Evolutionary conservation across 129 eudicot species (phyloP).

Genomic region (Centella asiatica): DNA sequence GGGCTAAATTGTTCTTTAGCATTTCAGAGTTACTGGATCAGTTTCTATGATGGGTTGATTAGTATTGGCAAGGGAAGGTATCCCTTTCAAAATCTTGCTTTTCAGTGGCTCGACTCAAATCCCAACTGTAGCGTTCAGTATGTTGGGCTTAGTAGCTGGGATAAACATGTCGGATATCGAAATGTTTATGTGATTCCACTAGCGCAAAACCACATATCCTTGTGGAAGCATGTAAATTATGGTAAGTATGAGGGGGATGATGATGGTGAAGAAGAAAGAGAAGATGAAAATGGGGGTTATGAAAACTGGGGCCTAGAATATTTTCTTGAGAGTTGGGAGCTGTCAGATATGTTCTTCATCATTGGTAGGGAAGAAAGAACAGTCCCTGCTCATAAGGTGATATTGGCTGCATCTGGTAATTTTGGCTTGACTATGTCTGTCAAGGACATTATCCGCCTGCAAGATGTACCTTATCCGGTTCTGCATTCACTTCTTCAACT

Average conservation of each 20-base stretch:
- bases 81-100: constrained; percentile 90
- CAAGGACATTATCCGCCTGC: constrained; percentile 51
- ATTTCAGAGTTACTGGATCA: constrained; percentile 96
- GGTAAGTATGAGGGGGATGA: constrained; percentile 43
- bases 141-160: constrained; percentile 99
- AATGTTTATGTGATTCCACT: constrained; percentile 79
- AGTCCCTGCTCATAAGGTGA: constrained; percentile 83
- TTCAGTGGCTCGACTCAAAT: constrained; percentile 90
- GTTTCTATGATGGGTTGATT: constrained; percentile 86
- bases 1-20: constrained; percentile 78
- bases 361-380: constrained; percentile 67
- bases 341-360: constrained; percentile 68
- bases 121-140: constrained; percentile 92
- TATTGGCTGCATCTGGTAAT: constrained; percentile 72
- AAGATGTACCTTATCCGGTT: constrained; percentile 51
- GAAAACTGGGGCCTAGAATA: constrained; percentile 58
- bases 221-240: constrained; percentile 86
- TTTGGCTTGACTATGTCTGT: constrained; percentile 33
- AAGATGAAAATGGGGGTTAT: constrained; percentile 42
- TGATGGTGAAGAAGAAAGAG: constrained; percentile 52
- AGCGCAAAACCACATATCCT: constrained; percentile 71
- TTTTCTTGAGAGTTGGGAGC: constrained; percentile 91
- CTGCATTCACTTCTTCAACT: constrained; percentile 67
- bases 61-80: constrained; percentile 91
- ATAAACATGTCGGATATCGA: constrained; percentile 92